These are phyloP conservation scores for Xerocomellus intermedius DNA, from an alignment of 768 basidiomycete species.

Conservation along the genomic window DNA sequence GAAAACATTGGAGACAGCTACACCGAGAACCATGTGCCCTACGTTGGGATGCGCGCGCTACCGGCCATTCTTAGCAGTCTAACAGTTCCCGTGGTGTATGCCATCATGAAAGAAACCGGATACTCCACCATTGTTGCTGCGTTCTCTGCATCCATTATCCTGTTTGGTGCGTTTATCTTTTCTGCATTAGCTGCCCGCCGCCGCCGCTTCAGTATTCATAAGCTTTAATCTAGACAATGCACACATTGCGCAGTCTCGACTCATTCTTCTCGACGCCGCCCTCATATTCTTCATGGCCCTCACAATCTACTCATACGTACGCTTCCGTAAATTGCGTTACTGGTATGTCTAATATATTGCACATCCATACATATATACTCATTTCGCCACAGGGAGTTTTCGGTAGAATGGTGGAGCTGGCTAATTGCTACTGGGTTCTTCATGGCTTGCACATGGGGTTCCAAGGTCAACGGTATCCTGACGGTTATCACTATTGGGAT, in stretches of 20 bases:
- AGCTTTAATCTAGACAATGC: conserved; percentile 71
- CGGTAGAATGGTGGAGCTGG: conserved; percentile 94
- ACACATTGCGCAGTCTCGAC: conserved; percentile 92
- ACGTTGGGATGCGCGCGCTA: conserved; percentile 88
- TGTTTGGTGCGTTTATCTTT: conserved; percentile 69
- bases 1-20: conserved; percentile 96
- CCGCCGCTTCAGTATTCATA: conserved; percentile 1
- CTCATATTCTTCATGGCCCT: conserved; percentile 95
- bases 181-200: not conserved
- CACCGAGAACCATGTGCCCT: conserved; percentile 82
- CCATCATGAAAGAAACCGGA: conserved; percentile 97
- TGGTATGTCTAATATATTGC: conserved; percentile 43
- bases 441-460: conserved; percentile 95
- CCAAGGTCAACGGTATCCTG: conserved; percentile 96
- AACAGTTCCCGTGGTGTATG: conserved; percentile 88
- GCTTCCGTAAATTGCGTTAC: conserved; percentile 94
- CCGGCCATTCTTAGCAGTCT: conserved; percentile 90
- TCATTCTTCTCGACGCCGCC: conserved; percentile 93
- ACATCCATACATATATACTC: not conserved
- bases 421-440: conserved; percentile 84
- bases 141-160: conserved; percentile 81
- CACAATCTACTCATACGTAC: conserved; percentile 89
- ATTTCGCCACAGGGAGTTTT: conserved; percentile 65
- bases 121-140: conserved; percentile 89
- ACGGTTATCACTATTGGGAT: conserved; percentile 87